Evolutionary conservation across 108 stramenopile genomes (phyloP).

Genomic region (Cyclotella baltica): DNA sequence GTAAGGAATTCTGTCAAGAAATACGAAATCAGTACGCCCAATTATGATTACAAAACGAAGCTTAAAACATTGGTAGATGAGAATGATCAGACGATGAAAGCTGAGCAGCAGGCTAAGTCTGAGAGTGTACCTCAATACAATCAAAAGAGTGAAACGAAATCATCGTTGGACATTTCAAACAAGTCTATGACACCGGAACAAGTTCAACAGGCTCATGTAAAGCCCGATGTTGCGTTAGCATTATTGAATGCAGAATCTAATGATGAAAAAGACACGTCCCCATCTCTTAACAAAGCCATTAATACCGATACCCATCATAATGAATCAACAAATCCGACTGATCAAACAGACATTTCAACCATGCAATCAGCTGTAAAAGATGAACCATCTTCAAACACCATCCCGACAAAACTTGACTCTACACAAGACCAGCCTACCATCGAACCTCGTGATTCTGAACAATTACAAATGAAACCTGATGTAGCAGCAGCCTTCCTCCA

Average conservation of each 20-base stretch:
- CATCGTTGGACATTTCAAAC: neutral
- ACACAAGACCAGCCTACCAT: constrained; percentile 4
- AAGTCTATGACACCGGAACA: constrained; percentile 11
- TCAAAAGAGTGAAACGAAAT: neutral
- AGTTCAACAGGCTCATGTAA: constrained; percentile 13
- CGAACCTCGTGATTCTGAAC: constrained; percentile 20
- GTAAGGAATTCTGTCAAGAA: constrained; percentile 33
- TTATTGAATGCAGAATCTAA: constrained; percentile 11
- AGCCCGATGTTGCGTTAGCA: constrained; percentile 44
- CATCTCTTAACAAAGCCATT: neutral
- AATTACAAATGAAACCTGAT: constrained; percentile 44
- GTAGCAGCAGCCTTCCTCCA: constrained; percentile 20
- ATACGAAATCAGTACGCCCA: constrained; percentile 15
- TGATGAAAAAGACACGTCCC: neutral
- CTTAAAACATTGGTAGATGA: constrained; percentile 33
- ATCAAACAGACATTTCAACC: neutral
- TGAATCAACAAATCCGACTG: neutral
- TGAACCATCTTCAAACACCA: constrained; percentile 3
- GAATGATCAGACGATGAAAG: constrained; percentile 32
- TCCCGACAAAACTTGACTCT: constrained; percentile 3
- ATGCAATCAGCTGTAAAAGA: neutral
- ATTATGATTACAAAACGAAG: constrained; percentile 27
- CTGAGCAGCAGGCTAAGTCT: neutral
- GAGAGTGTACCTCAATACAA: neutral
- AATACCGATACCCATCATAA: neutral